Conservation (phyloP, 371 early-diverging fungal species). For the Batrachochytrium dendrobatidis region DNA sequence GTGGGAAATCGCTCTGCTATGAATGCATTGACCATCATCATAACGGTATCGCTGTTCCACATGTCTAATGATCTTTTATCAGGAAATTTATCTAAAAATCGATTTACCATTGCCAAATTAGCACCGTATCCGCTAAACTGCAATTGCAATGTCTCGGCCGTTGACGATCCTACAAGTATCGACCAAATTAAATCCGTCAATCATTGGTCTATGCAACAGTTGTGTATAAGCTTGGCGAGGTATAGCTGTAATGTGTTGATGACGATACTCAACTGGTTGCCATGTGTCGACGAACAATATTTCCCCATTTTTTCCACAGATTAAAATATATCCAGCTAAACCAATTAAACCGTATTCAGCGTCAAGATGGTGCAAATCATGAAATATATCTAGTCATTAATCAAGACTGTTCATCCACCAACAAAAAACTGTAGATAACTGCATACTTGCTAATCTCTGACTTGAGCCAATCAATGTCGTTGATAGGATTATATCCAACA, state of each 20-base stretch:
- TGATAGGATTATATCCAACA: constrained; percentile 68
- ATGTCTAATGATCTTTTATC: constrained; percentile 45
- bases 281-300: constrained; percentile 57
- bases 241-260: too few relatives aligned
- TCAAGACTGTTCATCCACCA: neutral
- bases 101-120: constrained; percentile 40
- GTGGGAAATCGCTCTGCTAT: constrained; percentile 74
- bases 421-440: neutral
- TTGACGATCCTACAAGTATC: constrained; percentile 24
- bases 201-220: too few relatives aligned
- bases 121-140: constrained; percentile 63
- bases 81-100: constrained; percentile 49
- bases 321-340: constrained; percentile 60
- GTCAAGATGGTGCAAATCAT: too few relatives aligned
- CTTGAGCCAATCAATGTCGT: constrained; percentile 74
- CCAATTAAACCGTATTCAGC: too few relatives aligned
- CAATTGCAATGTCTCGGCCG: constrained; percentile 51
- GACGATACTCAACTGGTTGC: constrained; percentile 26
- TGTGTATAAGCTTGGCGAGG: too few relatives aligned
- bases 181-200: neutral
- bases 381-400: constrained; percentile 6
- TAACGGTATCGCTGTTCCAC: constrained; percentile 56
- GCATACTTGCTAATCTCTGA: constrained; percentile 53
- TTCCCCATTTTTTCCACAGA: constrained; percentile 56
- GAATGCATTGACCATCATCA: constrained; percentile 55